A percentile compares a stretch with the other conserved stretches of the same genome.
phyloP scores from a whole-genome alignment of 2,329 filamentous ascomycete species.

The Sclerotinia glacialis region DNA sequence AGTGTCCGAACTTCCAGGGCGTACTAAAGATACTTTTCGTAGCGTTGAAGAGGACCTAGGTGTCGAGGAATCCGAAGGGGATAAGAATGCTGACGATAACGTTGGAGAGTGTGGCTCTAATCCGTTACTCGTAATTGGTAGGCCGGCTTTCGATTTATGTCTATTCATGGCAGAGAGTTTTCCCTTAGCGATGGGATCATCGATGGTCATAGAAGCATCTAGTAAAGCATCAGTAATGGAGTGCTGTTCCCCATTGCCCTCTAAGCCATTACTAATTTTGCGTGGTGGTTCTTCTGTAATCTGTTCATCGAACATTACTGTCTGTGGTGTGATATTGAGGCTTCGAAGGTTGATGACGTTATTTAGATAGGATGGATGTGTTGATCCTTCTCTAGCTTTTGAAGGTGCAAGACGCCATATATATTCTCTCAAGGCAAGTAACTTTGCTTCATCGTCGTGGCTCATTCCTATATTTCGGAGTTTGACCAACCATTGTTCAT shows the following conservation, averaged over 20 bases:
- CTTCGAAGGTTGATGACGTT: constrained; percentile 72
- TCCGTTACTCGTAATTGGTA: constrained; percentile 26
- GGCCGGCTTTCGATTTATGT: constrained; percentile 47
- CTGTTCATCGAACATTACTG: constrained; percentile 84
- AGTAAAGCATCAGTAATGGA: constrained; percentile 88
- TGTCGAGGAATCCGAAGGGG: constrained; percentile 29
- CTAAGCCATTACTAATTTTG: constrained; percentile 40
- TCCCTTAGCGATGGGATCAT: constrained; percentile 59
- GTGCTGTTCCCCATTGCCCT: constrained; percentile 46
- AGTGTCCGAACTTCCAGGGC: constrained; percentile 21
- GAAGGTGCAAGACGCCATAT: constrained; percentile 82
- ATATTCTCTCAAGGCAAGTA: constrained; percentile 82
- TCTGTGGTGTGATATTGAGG: constrained; percentile 77
- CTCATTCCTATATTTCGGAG: constrained; percentile 80
- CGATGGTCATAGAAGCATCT: constrained; percentile 87
- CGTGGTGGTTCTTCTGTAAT: constrained; percentile 47
- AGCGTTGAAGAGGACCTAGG: constrained; percentile 23
- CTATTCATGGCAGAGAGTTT: constrained; percentile 52
- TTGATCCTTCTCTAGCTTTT: constrained; percentile 43
- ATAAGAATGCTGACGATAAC: constrained; percentile 28
- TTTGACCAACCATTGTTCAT: constrained; percentile 87
- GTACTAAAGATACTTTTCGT: constrained; percentile 27
- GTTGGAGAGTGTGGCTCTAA: constrained; percentile 29
- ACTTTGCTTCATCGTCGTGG: constrained; percentile 82
- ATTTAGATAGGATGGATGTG: constrained; percentile 51